A percentile compares a stretch with the other conserved stretches of the same genome.
phyloP scores from a whole-genome alignment of 441 rosid genomes.

The Populus hybrid region DNA sequence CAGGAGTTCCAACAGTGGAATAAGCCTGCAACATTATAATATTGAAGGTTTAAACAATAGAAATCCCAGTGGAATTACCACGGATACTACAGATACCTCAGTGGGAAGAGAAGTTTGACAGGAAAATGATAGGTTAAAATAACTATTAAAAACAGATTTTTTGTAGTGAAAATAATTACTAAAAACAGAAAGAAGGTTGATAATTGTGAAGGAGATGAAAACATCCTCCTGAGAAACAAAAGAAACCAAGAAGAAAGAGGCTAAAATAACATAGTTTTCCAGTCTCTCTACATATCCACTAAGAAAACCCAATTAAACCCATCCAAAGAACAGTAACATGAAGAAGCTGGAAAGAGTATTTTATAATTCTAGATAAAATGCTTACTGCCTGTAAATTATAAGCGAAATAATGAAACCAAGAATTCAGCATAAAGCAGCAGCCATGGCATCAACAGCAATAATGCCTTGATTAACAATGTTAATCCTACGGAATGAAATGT shows the following conservation, averaged over 20 bases:
- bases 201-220: background rate
- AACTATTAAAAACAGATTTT: background rate
- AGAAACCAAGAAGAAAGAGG: background rate
- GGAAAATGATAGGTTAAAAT: background rate
- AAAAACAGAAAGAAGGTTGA: background rate
- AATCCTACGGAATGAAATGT: background rate
- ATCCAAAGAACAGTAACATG: background rate
- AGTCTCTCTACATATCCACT: background rate
- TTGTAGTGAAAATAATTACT: background rate
- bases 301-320: background rate
- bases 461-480: background rate
- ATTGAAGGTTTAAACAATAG: slow-evolving; percentile 18
- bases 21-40: slow-evolving; percentile 62
- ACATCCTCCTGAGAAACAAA: background rate
- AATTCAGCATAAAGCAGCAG: background rate
- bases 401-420: background rate
- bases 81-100: background rate
- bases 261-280: background rate
- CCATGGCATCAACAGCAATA: background rate
- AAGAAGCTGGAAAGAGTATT: background rate
- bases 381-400: background rate
- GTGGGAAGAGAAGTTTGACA: background rate
- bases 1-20: slow-evolving; percentile 99
- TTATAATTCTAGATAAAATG: background rate
- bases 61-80: background rate